Evolutionary conservation across 805 yeast genomes (phyloP), one percentile per base, ranked within the genome.

Genomic region (Groenewaldozyma salmanticensis): DNA sequence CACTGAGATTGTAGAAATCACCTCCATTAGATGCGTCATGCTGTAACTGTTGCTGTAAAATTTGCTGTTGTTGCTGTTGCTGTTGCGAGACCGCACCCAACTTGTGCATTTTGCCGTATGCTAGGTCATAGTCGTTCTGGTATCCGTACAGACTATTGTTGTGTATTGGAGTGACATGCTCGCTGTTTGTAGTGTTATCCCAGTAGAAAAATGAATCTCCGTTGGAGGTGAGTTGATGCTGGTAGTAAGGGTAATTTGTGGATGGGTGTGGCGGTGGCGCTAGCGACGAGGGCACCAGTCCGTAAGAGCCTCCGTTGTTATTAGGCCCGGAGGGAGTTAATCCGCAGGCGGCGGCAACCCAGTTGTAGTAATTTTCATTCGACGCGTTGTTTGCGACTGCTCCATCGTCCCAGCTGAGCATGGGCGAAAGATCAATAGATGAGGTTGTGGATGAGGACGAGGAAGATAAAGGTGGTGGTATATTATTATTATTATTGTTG

Each of bases 151-250:
- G 41, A 46, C 33, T 46, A 9, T 24, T 7, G 13, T 24, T 24
- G 13, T 13, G 7, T 9, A 24, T 42, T 9, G 53, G 51, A 9
- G 52, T 45, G 21, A 47, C 48, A 11, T 40, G 42, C 39, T 48
- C 52, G 16, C 38, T 29, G 36, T 48, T 48, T 33, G 47, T 40
- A 16, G 49, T 34, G 32, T 45, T 43, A 21, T 48, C 51, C 53
- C 53, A 49, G 45, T 49, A 49, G 3, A 43, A 17, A 6, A 17
- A n/a, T 33, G 16, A n/a, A 33, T 27, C 31, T 17, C 40, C 18
- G 21, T 15, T 20, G 31, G 19, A 6, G 21, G 27, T 13, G 24
- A 13, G 4, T 34, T 15, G 15, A 5, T 24, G 29, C 29, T 24
- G 29, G 29, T 24, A 9, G 29, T 24, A 13, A 13, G 11, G 29